Base-by-base conservation (phyloP, 805 yeast genomes). In the Torulaspora delbrueckii region DNA sequence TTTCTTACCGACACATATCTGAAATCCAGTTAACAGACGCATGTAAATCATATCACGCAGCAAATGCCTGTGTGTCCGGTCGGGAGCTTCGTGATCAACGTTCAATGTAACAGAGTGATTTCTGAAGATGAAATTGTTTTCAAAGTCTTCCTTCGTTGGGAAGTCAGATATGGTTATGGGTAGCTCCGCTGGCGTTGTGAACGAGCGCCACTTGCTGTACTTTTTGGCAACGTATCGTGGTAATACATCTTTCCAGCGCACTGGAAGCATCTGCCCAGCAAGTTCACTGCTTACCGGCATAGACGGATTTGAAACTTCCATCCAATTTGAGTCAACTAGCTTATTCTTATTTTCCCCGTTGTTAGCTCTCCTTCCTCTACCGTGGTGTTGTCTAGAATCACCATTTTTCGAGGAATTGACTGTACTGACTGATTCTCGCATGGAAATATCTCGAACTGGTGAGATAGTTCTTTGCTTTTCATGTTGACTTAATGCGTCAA, bases 211-310 rank as follows among this genome's bases (percentile, higher is more conserved):
- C 59, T 90, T 90, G 41, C 90, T 82, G 12, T 82, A 70, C 55
- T 78, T 77, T 43, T 86, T 71, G 43, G 76, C 79, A 12, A 82
- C 79, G 35, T 78, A 76, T 10, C 76, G 75, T 0, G 98, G 96
- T 55, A 87, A 87, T 1, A 89, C 95, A 65, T 85, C 88, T 45
- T 82, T 82, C 99, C 99, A 93, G 47, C 95, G 76, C 5, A 95
- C 91, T 37, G 79, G 81, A n/a, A 80, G 74, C 7, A 81, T 68
- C 45, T 78, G 74, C 8, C 76, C 74, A 12, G 82, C 68, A 7
- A 78, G 67, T 41, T 79, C 82, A 2, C 74, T 68, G 26, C 75
- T 73, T 4, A 78, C 69, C 5, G 82, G 82, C 47, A 77, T 77
- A 0, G 96, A 88, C 0, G 97, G 96, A 55, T 90, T 91, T 5